phyloP scores from a whole-genome alignment of 2,329 filamentous ascomycete genomes.

The Cercospora sesami region DNA sequence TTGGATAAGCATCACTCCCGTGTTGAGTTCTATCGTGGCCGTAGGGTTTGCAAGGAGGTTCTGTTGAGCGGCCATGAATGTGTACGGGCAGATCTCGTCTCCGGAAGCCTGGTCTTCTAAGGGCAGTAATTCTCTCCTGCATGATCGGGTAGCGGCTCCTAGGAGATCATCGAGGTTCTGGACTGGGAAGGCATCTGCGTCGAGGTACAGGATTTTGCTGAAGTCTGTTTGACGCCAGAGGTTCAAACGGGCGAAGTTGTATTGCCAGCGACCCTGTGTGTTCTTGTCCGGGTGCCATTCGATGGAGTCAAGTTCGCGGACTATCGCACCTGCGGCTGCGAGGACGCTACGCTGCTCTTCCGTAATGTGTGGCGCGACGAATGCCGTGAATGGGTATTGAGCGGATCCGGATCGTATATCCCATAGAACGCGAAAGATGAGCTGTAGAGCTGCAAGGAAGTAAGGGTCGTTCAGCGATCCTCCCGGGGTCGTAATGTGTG shows the following conservation, averaged over 20 bases:
- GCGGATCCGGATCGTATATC: constrained; percentile 23
- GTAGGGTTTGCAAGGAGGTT: constrained; percentile 17
- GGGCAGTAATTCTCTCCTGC: constrained; percentile 22
- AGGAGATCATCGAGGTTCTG: constrained; percentile 28
- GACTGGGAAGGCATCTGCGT: constrained; percentile 64
- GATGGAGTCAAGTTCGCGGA: constrained; percentile 25
- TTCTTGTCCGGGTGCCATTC: constrained; percentile 22
- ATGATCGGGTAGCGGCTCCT: constrained; percentile 17
- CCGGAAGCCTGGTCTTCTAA: constrained; percentile 22
- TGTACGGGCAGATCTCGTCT: constrained; percentile 23
- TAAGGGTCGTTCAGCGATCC: constrained; percentile 27
- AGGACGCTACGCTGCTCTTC: constrained; percentile 25
- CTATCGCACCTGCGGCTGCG: constrained; percentile 25
- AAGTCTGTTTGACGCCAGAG: constrained; percentile 89
- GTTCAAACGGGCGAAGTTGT: constrained; percentile 82
- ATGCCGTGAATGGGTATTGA: constrained; percentile 26
- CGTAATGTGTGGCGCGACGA: constrained; percentile 27
- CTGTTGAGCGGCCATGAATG: constrained; percentile 18
- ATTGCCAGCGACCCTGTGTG: constrained; percentile 21
- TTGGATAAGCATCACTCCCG: constrained; percentile 24
- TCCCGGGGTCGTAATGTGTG: constrained; percentile 24
- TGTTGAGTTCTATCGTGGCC: constrained; percentile 22
- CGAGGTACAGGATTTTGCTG: constrained; percentile 85
- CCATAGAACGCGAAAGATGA: constrained; percentile 27
- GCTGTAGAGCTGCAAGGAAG: constrained; percentile 27